Percentiles rank a stretch among this genome's conserved stretches.
Evolutionary conservation across 441 rosid genomes (phyloP).

Genomic region (Aleurites moluccanus): DNA sequence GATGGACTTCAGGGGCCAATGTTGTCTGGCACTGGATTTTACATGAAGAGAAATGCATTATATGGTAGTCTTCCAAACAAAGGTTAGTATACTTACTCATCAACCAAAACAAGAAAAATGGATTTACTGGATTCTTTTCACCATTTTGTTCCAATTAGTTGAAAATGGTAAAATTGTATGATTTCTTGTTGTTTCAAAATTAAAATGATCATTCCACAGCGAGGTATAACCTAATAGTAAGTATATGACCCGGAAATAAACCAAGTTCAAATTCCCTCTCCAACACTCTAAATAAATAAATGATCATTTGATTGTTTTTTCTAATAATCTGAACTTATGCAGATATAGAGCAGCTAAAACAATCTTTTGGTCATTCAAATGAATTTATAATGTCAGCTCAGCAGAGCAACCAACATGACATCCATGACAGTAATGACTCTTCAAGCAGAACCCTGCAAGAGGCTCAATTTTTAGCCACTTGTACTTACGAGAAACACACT

Average conservation of each 20-base stretch:
- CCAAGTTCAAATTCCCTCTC: too few relatives aligned
- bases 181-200: too few relatives aligned
- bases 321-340: neutral
- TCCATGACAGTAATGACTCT: neutral
- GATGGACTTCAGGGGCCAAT: conserved; percentile 45
- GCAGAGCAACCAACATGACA: neutral
- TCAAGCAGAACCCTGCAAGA: conserved; percentile 25
- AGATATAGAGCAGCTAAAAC: conserved; percentile 30
- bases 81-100: neutral
- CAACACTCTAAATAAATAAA: too few relatives aligned
- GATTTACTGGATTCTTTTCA: neutral
- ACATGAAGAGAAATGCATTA: conserved; percentile 35
- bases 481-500: conserved; percentile 28
- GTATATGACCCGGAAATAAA: too few relatives aligned
- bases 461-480: conserved; percentile 32
- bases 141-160: neutral
- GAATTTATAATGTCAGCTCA: conserved; percentile 30
- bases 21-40: conserved; percentile 41
- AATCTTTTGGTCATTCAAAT: conserved; percentile 35
- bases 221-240: too few relatives aligned
- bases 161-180: neutral
- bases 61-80: neutral
- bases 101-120: neutral
- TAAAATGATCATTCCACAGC: neutral
- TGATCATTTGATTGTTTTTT: neutral